These are phyloP conservation scores for Sphaceloma murrayae DNA, from an alignment of 2,329 filamentous ascomycete species.

Conservation along the genomic window DNA sequence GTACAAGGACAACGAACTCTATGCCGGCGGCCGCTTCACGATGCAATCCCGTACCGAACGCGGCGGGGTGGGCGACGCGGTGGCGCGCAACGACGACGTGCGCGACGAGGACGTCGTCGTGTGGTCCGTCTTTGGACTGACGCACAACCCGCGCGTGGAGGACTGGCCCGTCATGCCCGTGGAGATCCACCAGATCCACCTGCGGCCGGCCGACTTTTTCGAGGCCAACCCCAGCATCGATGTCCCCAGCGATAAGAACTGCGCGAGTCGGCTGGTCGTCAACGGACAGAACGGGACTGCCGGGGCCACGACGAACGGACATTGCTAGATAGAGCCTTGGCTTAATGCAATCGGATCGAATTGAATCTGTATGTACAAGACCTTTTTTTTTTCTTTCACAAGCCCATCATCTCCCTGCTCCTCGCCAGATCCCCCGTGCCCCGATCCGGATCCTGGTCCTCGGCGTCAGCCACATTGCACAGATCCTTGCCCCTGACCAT, in stretches of 20 bases:
- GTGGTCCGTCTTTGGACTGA: constrained; percentile 43
- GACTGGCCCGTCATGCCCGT: constrained; percentile 44
- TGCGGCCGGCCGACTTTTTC: constrained; percentile 47
- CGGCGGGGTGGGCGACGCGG: constrained; percentile 38
- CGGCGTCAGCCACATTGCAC: constrained; percentile 28
- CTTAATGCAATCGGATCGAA: too few species aligned
- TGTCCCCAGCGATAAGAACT: constrained; percentile 27
- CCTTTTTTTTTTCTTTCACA: not conserved
- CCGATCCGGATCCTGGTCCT: constrained; percentile 35
- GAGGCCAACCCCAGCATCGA: constrained; percentile 44
- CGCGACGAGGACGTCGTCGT: constrained; percentile 41
- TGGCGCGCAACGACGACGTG: constrained; percentile 35
- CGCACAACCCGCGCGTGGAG: constrained; percentile 44
- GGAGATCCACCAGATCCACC: constrained; percentile 40
- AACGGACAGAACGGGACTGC: not conserved
- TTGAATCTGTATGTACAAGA: too few species aligned
- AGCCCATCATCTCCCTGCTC: constrained; percentile 27
- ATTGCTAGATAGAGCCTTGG: too few species aligned
- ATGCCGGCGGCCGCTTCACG: constrained; percentile 41
- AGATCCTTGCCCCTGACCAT: constrained; percentile 26
- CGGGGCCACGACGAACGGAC: too few species aligned
- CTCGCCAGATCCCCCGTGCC: constrained; percentile 36
- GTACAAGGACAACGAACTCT: constrained; percentile 44
- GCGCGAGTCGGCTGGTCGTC: constrained; percentile 7
- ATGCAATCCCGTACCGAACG: constrained; percentile 33